These are phyloP conservation scores for Leptomonas pyrrhocoris DNA, from an alignment of 208 protist genomes.

Conservation along the genomic window DNA sequence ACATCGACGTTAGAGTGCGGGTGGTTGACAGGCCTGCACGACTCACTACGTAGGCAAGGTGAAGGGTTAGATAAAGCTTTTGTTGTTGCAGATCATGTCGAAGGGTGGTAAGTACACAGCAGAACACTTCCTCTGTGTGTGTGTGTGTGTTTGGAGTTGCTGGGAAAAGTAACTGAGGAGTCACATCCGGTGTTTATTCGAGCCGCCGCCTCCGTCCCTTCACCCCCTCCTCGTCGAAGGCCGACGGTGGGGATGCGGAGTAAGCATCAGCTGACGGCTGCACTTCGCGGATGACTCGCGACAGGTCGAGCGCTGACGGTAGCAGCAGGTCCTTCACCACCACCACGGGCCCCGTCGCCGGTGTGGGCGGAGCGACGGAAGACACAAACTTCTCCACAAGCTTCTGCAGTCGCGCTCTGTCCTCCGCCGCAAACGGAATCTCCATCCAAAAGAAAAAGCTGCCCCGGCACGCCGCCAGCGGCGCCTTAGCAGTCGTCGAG, in stretches of 20 bases:
- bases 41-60: too few species aligned
- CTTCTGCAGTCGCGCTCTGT: slow-evolving; percentile 9
- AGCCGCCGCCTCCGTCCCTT: background rate
- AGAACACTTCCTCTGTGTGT: too few species aligned
- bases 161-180: too few species aligned
- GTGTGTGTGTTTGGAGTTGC: too few species aligned
- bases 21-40: too few species aligned
- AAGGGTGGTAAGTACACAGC: too few species aligned
- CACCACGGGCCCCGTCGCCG: background rate
- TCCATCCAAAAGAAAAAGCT: slow-evolving; percentile 45
- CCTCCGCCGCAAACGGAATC: slow-evolving; percentile 27
- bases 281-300: background rate
- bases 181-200: background rate
- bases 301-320: background rate
- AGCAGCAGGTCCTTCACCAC: background rate
- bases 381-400: slow-evolving; percentile 13
- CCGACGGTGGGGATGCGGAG: background rate
- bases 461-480: slow-evolving; percentile 20
- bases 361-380: background rate
- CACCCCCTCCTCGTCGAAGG: background rate
- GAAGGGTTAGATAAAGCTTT: too few species aligned
- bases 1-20: too few species aligned
- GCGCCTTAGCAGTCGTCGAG: background rate
- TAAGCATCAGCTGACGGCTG: background rate
- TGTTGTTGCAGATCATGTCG: too few species aligned